Base-by-base conservation (phyloP, 495 filamentous ascomycete genomes). In the Hypomontagnella monticulosa region DNA sequence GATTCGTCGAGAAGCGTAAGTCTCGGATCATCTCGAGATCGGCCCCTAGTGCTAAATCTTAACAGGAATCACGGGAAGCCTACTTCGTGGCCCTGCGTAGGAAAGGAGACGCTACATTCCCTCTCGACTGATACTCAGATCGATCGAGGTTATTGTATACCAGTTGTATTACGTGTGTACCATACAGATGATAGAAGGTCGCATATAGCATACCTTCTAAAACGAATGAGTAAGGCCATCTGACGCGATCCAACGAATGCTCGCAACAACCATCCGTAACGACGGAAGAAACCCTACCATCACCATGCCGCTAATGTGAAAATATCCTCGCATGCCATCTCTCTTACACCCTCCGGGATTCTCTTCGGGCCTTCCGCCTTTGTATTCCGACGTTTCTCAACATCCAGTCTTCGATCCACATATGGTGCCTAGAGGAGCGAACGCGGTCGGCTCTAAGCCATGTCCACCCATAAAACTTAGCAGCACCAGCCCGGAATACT, bases 11-110 rank as follows among this genome's bases (percentile, higher is more conserved):
- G 96, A 69, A 89, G 81, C 71, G 94, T 97, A 83, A 70, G 88
- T 79, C 47, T 37, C 14, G 18, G 12, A n/a, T 9, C 1, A 8
- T 11, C 18, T 1, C 20, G 10, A 40, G 0, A 3, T 46, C 23
- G n/a, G 12, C 27, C 5, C 40, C 11, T n/a, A 8, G 15, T 23
- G 23, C 43, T 67, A 42, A 68, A 49, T n/a, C 8, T 32, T 50
- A 32, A 12, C 68, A 98, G 95, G 93, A 97, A 82, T 97, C 93
- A 2, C 90, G 85, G 73, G 95, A 99, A 76, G 80, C 85, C 1
- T 99, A 88, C 69, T 97, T 97, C 67, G 87, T 98, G 34, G 92
- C 88, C 4, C 69, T 95, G 52, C 75, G 79, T 44, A 85, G 90
- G 55, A 89, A 83, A 66, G 63, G 66, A 2, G 75, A 75, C 4